Evolutionary conservation across 228 moss, liverwort and hornwort species (phyloP), one percentile per base, ranked within the genome.

Genomic region (Sphagnum magellanicum): DNA sequence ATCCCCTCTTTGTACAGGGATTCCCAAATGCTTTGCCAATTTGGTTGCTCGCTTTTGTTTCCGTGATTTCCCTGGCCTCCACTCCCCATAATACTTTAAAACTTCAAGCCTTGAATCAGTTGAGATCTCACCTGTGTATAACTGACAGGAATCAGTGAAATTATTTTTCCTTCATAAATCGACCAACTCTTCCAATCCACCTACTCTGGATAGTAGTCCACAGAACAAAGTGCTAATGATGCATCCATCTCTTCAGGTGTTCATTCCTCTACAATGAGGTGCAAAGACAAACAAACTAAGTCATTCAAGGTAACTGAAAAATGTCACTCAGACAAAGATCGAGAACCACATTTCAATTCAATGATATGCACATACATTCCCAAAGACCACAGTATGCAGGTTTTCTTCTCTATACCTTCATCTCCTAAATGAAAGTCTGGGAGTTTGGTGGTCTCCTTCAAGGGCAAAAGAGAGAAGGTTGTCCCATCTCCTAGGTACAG

Each of bases 401-500:
- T n/a, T 52, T n/a, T 49, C 60, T 77, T 32, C 32, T 32, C 32
- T 3, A 32, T 58, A 13, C 72, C 66, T 68, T 50, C 62, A 68
- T 10, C 63, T 58, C 49, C 76, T 64, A 46, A 67, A 65, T 67
- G 64, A 66, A 52, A 14, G 61, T 55, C 50, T 65, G 61, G 65
- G 57, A 16, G 15, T 71, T 67, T 71, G 49, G 52, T 64, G 62
- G 49, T 68, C 52, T 64, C 63, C 63, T 76, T 83, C 74, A 97
- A 72, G 5, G 98, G 98, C 83, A 98, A 77, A 66, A 90, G 72
- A 57, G 93, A 87, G 68, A 98, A 98, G 5, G 73, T 79, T 17
- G 89, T 90, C 67, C 98, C 98, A 79, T 98, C 89, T 61, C 83
- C 85, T 77, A 89, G 73, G 73, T 93, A 93, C 32, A 98, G 82